Conservation (phyloP, 176 grass and related monocot genomes). For the Areca catechu region DNA sequence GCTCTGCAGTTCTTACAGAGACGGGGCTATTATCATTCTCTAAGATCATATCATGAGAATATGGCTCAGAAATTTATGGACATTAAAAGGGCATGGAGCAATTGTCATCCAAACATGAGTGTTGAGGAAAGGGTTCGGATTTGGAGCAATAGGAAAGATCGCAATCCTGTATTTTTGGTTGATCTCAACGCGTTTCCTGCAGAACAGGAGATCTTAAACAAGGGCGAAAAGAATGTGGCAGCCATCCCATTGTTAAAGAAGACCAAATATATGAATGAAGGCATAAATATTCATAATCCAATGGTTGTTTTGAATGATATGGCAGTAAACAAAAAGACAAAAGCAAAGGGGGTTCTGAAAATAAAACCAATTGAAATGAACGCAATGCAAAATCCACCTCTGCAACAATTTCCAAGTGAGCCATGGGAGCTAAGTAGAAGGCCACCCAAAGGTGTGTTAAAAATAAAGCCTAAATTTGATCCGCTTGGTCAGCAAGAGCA, state of each 20-base stretch:
- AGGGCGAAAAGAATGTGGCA: slow-evolving; percentile 5
- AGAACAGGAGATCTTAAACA: slow-evolving; percentile 26
- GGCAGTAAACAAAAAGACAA: no score
- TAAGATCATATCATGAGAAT: slow-evolving; percentile 55
- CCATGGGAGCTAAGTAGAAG: background rate
- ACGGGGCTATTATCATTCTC: slow-evolving; percentile 48
- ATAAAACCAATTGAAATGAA: background rate
- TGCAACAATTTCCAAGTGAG: slow-evolving; percentile 1
- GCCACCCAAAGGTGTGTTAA: slow-evolving; percentile 14
- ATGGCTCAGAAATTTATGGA: slow-evolving; percentile 45
- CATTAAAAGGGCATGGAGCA: slow-evolving; percentile 34
- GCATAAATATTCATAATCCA: no score
- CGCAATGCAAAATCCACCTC: background rate
- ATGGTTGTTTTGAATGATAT: no score
- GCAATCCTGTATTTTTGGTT: slow-evolving; percentile 30
- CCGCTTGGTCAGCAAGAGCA: background rate
- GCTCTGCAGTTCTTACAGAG: slow-evolving; percentile 38
- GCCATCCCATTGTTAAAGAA: slow-evolving; percentile 31
- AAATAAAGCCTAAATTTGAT: slow-evolving; percentile 12
- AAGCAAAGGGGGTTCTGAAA: slow-evolving; percentile 1
- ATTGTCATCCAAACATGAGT: slow-evolving; percentile 15
- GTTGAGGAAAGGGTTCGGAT: slow-evolving; percentile 37
- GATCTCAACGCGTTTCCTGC: slow-evolving; percentile 34
- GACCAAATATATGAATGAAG: slow-evolving; percentile 24
- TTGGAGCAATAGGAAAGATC: slow-evolving; percentile 23